Evolutionary conservation across 177 flowering plant species (phyloP), one percentile per base, ranked within the genome.

Genomic region (Vitis hybrid): DNA sequence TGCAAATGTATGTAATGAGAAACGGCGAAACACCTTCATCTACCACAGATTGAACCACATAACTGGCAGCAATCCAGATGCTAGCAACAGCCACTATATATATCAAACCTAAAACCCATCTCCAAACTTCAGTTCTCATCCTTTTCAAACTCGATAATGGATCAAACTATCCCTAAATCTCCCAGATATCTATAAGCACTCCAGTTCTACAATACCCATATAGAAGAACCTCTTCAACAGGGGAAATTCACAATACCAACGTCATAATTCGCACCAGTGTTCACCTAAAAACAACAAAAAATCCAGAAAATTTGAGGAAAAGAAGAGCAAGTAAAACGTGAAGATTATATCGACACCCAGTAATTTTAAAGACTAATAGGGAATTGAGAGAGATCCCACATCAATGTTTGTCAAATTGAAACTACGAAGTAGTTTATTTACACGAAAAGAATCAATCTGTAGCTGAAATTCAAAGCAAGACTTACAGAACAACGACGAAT

Each of bases 21-120:
- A 93, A 95, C 1, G 97, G 99, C 1, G 98, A 90, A 65, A 95
- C 97, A 31, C 97, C 98, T 0, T 74, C 84, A 79, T 88, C 97
- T 8, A 91, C 98, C 29, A 95, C 97, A 10, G 97, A 85, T 62
- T 95, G 99, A 53, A 95, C 98, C 48, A 95, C 92, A 75, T 81
- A 91, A 71, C 97, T 91, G 20, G 97, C 93, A 60, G 95, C 94
- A 72, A 91, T 89, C 99, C 98, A 93, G 12, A 96, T 96, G 9
- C 72, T 62, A 5, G 97, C 97, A 20, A 93, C 97, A 1, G 85
- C 76, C 58, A 90, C 57, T 74, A 92, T 93, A 70, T 91, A 96
- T 56, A 61, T 65, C 75, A 90, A 77, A 63, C 99, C 95, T 67
- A 90, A 75, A 45, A 63, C 52, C 66, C 66, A 63, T 39, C 52